Evolutionary conservation across 2,329 filamentous ascomycete species (phyloP), one percentile per base, ranked within the genome.

Genomic region (Colletotrichum cordylinicola): DNA sequence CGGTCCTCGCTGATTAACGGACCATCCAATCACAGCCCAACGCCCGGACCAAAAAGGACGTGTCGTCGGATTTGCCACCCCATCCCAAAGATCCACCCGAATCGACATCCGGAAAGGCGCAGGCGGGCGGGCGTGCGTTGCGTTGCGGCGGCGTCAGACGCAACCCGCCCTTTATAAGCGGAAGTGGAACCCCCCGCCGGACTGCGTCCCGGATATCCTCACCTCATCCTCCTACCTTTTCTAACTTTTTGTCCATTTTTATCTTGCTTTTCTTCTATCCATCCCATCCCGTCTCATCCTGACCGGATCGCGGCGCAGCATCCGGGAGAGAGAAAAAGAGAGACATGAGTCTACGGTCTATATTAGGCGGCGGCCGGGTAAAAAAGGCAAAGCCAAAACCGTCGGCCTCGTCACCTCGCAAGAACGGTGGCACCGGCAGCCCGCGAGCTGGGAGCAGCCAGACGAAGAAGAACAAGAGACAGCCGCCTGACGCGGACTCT

Each of bases 281-380:
- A 33, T 31, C 60, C 33, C n/a, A 62, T 62, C n/a, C 6, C 9
- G 37, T 35, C 24, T 27, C 24, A 27, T 24, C n/a, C 15, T 31
- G 35, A 43, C 10, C 66, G 18, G 58, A 48, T 72, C 72, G 4
- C 72, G 78, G 48, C 52, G 67, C 31, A 21, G 24, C 15, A 21
- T 13, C 69, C 39, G 79, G 78, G 29, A 60, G 24, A 62, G 8
- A 76, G 9, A n/a, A 16, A 43, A 16, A 43, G 18, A 48, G 18
- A 48, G 39, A 48, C 39, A 48, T 76, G 74, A 84, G 80, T 33
- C 79, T 87, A 65, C 82, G 81, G 10, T 84, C 85, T 3, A 85
- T 87, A 70, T 78, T 87, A 4, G 84, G 85, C 24, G 82, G 84
- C 16, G 81, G 79, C 29, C 83, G 85, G 33, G 79, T 87, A 13